Percentiles rank a stretch among this genome's conserved stretches.
Conservation (phyloP, 345 rosid species). For the Rubroshorea leprosula region DNA sequence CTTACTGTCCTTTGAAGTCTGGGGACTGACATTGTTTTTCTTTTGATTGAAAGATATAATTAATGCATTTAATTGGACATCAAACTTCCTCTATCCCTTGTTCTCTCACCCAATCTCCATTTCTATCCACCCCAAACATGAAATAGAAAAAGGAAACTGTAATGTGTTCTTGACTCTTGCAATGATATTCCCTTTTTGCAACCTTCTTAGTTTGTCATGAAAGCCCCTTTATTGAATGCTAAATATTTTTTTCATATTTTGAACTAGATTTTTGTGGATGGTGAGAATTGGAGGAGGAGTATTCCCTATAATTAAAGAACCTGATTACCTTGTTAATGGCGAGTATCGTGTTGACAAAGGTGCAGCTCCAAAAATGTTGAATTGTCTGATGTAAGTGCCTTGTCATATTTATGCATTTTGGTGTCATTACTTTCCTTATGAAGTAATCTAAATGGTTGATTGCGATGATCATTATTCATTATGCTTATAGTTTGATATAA, state of each 20-base stretch:
- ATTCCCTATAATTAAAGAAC: slow-evolving; percentile 93
- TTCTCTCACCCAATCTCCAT: too few relatives aligned
- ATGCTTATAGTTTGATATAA: too few relatives aligned
- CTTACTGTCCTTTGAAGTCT: too few relatives aligned
- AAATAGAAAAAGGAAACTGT: background rate
- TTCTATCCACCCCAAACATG: too few relatives aligned
- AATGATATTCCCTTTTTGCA: background rate
- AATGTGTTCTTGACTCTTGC: background rate
- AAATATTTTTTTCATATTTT: slow-evolving; percentile 13
- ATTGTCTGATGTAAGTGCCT: slow-evolving; percentile 94
- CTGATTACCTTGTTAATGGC: slow-evolving; percentile 96
- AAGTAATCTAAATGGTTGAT: too few relatives aligned
- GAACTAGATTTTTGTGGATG: slow-evolving; percentile 94
- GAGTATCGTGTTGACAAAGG: slow-evolving; percentile 98
- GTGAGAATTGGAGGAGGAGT: slow-evolving; percentile 99
- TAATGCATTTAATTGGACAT: too few relatives aligned
- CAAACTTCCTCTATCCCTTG: too few relatives aligned
- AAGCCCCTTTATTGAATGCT: background rate
- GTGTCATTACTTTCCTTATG: too few relatives aligned
- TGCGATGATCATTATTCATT: too few relatives aligned
- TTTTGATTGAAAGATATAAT: too few relatives aligned
- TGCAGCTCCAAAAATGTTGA: slow-evolving; percentile 97
- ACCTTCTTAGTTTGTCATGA: background rate
- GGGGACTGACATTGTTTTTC: too few relatives aligned
- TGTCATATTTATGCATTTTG: background rate